phyloP scores from a whole-genome alignment of 1,284 basidiomycete species.

The Rhodotorula sp. region DNA sequence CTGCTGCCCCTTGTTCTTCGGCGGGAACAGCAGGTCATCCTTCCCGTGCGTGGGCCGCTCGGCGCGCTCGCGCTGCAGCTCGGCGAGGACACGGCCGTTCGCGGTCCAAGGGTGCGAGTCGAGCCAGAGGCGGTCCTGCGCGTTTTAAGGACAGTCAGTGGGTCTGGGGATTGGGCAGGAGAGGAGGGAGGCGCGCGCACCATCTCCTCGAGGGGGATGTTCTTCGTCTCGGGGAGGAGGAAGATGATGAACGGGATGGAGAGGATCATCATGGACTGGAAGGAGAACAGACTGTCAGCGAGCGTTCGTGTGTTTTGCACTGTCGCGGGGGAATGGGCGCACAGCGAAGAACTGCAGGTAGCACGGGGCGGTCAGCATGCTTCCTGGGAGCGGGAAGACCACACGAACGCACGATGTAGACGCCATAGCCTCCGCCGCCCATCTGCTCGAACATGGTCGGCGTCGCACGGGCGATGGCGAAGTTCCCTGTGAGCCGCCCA shows the following conservation, averaged over 20 bases:
- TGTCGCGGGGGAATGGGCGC: too few species aligned
- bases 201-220: slow-evolving; percentile 41
- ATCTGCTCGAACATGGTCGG: slow-evolving; percentile 46
- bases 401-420: slow-evolving; percentile 51
- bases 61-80: slow-evolving; percentile 17
- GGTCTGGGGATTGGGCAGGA: not conserved
- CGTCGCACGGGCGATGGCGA: slow-evolving; percentile 46
- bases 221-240: slow-evolving; percentile 41
- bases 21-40: slow-evolving; percentile 18
- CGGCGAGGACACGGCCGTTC: slow-evolving; percentile 20
- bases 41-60: slow-evolving; percentile 5
- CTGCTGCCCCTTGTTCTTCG: slow-evolving; percentile 2
- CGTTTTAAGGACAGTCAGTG: not conserved
- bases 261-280: slow-evolving; percentile 44
- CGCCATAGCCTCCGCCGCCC: slow-evolving; percentile 37
- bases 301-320: too few species aligned
- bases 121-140: slow-evolving; percentile 37
- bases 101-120: slow-evolving; percentile 21
- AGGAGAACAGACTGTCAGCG: too few species aligned
- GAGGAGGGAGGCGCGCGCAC: not conserved
- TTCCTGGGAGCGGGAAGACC: slow-evolving; percentile 25
- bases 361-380: not conserved
- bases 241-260: slow-evolving; percentile 45
- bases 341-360: slow-evolving; percentile 46
- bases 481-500: slow-evolving; percentile 32